A percentile compares a stretch with the other conserved stretches of the same genome.
phyloP scores from a whole-genome alignment of 2,329 filamentous ascomycete species.

The Fusarium setosum region DNA sequence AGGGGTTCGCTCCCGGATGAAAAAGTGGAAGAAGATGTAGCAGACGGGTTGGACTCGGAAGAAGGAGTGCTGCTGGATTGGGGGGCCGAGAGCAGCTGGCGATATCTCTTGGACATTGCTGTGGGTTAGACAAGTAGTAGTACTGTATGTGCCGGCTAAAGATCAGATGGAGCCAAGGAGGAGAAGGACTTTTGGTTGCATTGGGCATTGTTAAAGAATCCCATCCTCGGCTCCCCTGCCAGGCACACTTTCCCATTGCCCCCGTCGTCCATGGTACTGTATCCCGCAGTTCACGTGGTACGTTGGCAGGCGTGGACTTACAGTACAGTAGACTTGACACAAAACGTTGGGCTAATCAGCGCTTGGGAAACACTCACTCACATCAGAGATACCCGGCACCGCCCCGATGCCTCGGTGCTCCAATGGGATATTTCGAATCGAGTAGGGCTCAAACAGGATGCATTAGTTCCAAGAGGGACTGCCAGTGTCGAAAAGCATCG shows the following conservation, averaged over 20 bases:
- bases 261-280: no score
- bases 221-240: background rate
- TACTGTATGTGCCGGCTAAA: background rate
- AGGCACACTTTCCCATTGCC: background rate
- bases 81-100: constrained; percentile 8
- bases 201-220: background rate
- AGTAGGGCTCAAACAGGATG: background rate
- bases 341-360: no score
- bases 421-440: background rate
- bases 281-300: no score
- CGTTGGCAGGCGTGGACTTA: no score
- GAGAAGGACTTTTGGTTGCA: background rate
- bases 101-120: constrained; percentile 31
- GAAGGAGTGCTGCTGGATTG: background rate
- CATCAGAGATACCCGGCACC: no score
- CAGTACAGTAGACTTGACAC: no score
- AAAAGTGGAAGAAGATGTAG: constrained; percentile 19
- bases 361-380: no score
- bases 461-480: background rate
- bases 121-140: no score
- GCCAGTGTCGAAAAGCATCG: background rate
- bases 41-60: constrained; percentile 8
- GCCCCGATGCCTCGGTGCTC: no score
- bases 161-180: background rate
- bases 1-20: constrained; percentile 10